Evolutionary conservation across 768 basidiomycete genomes (phyloP), one percentile per base, ranked within the genome.

Genomic region (Phylloporus scabripes): DNA sequence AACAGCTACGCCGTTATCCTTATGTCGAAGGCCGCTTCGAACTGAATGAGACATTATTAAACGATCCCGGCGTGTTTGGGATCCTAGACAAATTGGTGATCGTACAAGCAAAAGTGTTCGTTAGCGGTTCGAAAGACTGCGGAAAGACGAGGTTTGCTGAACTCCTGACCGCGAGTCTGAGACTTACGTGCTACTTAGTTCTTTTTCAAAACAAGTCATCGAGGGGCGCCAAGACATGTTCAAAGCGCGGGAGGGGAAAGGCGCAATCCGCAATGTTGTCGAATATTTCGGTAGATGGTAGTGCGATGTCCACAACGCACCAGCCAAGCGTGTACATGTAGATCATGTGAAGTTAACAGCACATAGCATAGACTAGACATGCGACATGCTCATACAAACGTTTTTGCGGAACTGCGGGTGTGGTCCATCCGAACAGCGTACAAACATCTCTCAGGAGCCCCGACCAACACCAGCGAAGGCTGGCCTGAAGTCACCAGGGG

Each of bases 381-480:
- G 57, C 51, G 37, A 54, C 63, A 63, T 63, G 61, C 56, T 56
- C 59, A 52, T 67, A 63, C 52, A 52, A 41, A 41, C 42, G 23
- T 42, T 67, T 65, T 57, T 58, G 31, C 12, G 28, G 17, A 17
- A 34, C 34, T 17, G 34, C 18, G 12, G 7, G n/a, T 17, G 34
- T n/a, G n/a, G 33, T 15, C 37, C 24, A 29, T 32, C 36, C 26
- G 37, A 43, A 21, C 6, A 44, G 2, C 14, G 31, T 29, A 45
- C 41, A 40, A 17, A 56, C 64, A 7, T 84, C 71, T 83, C 83
- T 69, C 87, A 77, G 54, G 91, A 85, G 48, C 77, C 92, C 61
- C 92, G 82, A 49, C 92, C 92, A 60, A 93, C 87, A 70, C 89
- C 88, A 63, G 82, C 78, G 66, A 88, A 96, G 63, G 85, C 79